Base-by-base conservation (phyloP, 345 rosid species). In the Hibiscus mutabilis region DNA sequence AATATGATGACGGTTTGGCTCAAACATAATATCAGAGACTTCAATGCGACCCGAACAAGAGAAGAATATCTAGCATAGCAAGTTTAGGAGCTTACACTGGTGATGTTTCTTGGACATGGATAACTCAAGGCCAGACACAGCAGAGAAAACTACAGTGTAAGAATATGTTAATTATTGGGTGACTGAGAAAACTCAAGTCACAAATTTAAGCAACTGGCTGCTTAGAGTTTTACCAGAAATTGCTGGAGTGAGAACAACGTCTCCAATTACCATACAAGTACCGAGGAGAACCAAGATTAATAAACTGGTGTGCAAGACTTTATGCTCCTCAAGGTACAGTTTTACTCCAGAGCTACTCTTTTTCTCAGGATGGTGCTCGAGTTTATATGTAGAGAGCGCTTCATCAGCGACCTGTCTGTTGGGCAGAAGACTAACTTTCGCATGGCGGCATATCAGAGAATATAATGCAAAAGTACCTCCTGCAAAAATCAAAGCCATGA, bases 251-350 rank as follows among this genome's bases (percentile, higher is more conserved):
- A 96, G 98, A 66, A 96, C 74, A 64, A 98, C 98, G 79, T 96
- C 99, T 71, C 99, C 98, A 68, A 96, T 96, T 29, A 96, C 99
- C 99, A 96, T 96, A 85, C 99, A 96, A 73, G 99, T 96, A 46
- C 99, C 99, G 4, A 96, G 97, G 74, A 96, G 99, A 83, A 91
- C 98, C 63, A 96, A 76, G 79, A 96, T 78, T 69, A 96, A 79
- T 79, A 96, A 80, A 84, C 95, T 97, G 74, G 98, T 91, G 75
- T 91, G 98, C 82, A 92, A 82, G 79, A 80, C 40, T 82, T 82
- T 92, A 80, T 91, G 87, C 72, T 82, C 87, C 92, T 96, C 99
- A 6, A 96, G 88, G 75, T 82, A 84, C 72, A 73, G 76, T 78
- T 89, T 96, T 69, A 87, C 81, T 78, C 81, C 83, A 0, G 97